Percentiles rank a stretch among this genome's conserved stretches.
phyloP scores from a whole-genome alignment of 177 flowering plant genomes.

The Vitis hybrid region DNA sequence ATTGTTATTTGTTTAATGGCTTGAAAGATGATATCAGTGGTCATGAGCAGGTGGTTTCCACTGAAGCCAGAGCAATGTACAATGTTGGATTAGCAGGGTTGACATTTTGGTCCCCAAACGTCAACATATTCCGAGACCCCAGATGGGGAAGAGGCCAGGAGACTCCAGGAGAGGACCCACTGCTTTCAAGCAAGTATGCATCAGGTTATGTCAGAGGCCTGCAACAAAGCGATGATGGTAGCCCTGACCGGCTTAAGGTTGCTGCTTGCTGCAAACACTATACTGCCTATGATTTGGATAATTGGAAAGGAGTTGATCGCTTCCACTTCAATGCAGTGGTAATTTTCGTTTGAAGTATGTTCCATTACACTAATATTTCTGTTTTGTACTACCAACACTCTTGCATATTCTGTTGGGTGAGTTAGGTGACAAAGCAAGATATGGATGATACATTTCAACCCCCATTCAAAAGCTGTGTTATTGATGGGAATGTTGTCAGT shows the following conservation, averaged over 20 bases:
- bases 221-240: slow-evolving; percentile 57
- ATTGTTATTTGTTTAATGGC: background rate
- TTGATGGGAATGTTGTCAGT: too few species aligned
- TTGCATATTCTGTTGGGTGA: slow-evolving; percentile 3
- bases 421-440: slow-evolving; percentile 78
- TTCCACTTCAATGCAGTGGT: slow-evolving; percentile 79
- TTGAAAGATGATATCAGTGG: background rate
- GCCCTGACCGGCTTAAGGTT: slow-evolving; percentile 65
- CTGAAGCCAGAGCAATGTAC: slow-evolving; percentile 96
- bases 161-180: slow-evolving; percentile 89
- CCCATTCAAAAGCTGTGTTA: slow-evolving; percentile 24
- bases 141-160: slow-evolving; percentile 97
- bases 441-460: slow-evolving; percentile 85
- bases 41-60: slow-evolving; percentile 69
- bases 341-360: slow-evolving; percentile 10
- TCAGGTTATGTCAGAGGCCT: slow-evolving; percentile 66
- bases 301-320: slow-evolving; percentile 80
- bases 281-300: slow-evolving; percentile 86
- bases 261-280: slow-evolving; percentile 94
- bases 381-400: background rate
- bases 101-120: slow-evolving; percentile 88
- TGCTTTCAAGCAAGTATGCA: slow-evolving; percentile 71
- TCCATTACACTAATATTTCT: too few species aligned
- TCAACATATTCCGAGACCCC: slow-evolving; percentile 86
- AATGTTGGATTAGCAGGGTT: slow-evolving; percentile 87